Conservation (phyloP, 108 stramenopile species). For the Seminavis robusta region DNA sequence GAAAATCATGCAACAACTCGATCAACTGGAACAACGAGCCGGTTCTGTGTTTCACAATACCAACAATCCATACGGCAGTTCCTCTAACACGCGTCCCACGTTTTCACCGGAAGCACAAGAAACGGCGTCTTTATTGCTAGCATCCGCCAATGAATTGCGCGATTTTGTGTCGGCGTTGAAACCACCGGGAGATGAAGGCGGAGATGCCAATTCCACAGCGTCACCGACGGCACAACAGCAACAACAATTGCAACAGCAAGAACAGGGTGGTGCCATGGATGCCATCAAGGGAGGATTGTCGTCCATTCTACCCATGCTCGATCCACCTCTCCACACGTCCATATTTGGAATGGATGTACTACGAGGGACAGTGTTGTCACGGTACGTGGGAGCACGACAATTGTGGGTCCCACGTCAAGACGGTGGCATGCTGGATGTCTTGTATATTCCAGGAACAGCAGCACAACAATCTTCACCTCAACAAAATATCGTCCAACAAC, state of each 20-base stretch:
- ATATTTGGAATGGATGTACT: conserved; percentile 82
- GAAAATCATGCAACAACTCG: conserved; percentile 37
- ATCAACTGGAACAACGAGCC: conserved; percentile 26
- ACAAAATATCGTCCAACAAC: not conserved
- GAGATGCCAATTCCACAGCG: not conserved
- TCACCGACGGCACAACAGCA: not conserved
- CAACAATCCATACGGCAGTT: too few relatives aligned
- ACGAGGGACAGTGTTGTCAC: conserved; percentile 68
- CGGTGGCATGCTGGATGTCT: conserved; percentile 66
- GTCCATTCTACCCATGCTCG: conserved; percentile 61
- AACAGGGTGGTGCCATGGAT: conserved; percentile 36
- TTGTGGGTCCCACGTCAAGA: conserved; percentile 63
- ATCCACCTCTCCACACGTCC: conserved; percentile 75
- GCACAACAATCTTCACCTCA: not conserved
- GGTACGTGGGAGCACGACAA: conserved; percentile 75
- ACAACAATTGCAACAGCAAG: conserved; percentile 4
- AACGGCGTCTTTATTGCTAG: conserved; percentile 30
- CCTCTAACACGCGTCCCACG: too few relatives aligned
- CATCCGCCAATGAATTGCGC: conserved; percentile 43
- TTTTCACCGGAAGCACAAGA: conserved; percentile 5
- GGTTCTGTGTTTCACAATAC: conserved; percentile 19
- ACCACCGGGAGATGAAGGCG: conserved; percentile 17
- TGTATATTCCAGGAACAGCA: conserved; percentile 59
- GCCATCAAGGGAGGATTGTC: conserved; percentile 46
- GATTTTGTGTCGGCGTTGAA: conserved; percentile 47